A percentile compares a stretch with the other conserved stretches of the same genome.
These are phyloP conservation scores for Mortierella sp. DNA, from an alignment of 371 early-diverging fungal genomes.

Conservation along the genomic window DNA sequence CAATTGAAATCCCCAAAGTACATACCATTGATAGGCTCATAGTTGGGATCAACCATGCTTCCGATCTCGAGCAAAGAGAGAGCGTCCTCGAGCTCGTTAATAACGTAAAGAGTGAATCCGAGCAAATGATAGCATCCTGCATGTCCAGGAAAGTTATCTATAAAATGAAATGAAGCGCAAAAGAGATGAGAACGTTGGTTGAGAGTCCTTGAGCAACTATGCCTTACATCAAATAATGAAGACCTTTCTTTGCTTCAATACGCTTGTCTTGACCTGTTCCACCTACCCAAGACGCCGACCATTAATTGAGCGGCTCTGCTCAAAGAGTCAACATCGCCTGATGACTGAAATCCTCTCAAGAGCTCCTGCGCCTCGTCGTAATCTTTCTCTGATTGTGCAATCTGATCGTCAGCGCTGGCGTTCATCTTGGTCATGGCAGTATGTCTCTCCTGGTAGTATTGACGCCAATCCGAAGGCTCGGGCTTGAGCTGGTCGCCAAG, in stretches of 20 bases:
- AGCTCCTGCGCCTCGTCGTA: constrained; percentile 62
- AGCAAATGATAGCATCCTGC: constrained; percentile 73
- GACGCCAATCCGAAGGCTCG: constrained; percentile 64
- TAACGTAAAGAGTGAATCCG: constrained; percentile 65
- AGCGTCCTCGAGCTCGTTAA: constrained; percentile 68
- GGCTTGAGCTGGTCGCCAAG: constrained; percentile 61
- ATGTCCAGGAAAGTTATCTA: constrained; percentile 68
- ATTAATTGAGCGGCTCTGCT: constrained; percentile 66
- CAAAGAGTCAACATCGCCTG: constrained; percentile 61
- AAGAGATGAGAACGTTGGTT: neutral
- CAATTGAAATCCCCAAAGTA: neutral
- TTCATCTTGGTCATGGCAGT: constrained; percentile 52
- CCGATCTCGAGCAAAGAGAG: constrained; percentile 66
- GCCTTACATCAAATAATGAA: no score
- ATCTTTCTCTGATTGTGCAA: constrained; percentile 63
- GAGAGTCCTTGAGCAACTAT: neutral
- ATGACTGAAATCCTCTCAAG: constrained; percentile 63
- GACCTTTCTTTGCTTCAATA: no score
- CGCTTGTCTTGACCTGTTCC: neutral
- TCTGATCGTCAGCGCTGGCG: constrained; percentile 56
- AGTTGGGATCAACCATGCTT: constrained; percentile 64
- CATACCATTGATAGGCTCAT: constrained; percentile 67
- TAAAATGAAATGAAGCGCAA: no score
- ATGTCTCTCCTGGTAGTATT: constrained; percentile 60
- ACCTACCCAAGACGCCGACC: constrained; percentile 67